Conservation (phyloP, 2,329 filamentous ascomycete genomes). For the Drechslerella coelobrocha region DNA sequence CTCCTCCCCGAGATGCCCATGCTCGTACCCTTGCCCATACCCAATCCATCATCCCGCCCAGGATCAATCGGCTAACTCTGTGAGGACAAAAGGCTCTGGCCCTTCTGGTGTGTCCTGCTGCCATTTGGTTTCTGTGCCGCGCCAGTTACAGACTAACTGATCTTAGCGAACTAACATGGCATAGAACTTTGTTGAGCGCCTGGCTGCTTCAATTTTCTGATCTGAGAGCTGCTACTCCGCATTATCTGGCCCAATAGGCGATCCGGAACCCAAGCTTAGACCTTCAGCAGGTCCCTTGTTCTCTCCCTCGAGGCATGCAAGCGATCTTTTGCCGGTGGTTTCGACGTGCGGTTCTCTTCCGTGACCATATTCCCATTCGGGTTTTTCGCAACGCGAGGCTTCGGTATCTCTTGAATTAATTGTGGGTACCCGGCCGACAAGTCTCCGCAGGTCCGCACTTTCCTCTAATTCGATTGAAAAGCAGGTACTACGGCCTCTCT, state of each 20-base stretch:
- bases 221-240: slow-evolving; percentile 45
- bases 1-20: too few species aligned
- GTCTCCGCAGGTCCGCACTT: slow-evolving; percentile 10
- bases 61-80: slow-evolving; percentile 42
- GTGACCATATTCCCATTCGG: slow-evolving; percentile 29
- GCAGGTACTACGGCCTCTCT: background rate
- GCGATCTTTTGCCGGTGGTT: slow-evolving; percentile 25
- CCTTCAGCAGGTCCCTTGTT: slow-evolving; percentile 23
- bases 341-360: slow-evolving; percentile 11
- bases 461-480: background rate
- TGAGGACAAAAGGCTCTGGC: slow-evolving; percentile 19
- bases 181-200: slow-evolving; percentile 18
- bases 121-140: slow-evolving; percentile 46
- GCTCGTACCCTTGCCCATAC: too few species aligned
- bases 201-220: slow-evolving; percentile 19
- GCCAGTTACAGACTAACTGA: slow-evolving; percentile 11
- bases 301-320: slow-evolving; percentile 27
- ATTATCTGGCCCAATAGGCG: slow-evolving; percentile 44
- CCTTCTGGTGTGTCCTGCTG: slow-evolving; percentile 20
- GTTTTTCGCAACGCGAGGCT: slow-evolving; percentile 16
- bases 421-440: slow-evolving; percentile 9
- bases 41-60: slow-evolving; percentile 42
- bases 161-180: slow-evolving; percentile 5
- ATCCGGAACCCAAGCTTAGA: slow-evolving; percentile 10
- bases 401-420: slow-evolving; percentile 20